Base-by-base conservation (phyloP, 2,329 filamentous ascomycete species). In the Xylariaceae sp. region DNA sequence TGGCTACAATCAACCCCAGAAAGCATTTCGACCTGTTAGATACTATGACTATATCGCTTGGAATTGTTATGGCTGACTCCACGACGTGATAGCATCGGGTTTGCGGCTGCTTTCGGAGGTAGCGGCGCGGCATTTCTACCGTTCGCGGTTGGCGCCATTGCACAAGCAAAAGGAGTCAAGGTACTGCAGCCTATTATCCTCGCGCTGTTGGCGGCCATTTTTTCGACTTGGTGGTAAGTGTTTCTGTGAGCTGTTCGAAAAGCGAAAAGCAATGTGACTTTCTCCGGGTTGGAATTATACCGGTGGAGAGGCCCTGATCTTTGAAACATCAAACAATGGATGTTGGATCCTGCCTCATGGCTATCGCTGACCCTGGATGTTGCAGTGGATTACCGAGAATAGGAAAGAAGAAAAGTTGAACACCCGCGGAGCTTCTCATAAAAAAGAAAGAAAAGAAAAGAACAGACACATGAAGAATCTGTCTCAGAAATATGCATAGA, bases 71-170 rank as follows among this genome's bases (percentile, higher is more conserved):
- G 30, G 49, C 49, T 51, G 49, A 51, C 49, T 34, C 13, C 34
- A 35, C 6, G 5, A 50, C 11, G 13, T 8, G 49, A 23, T n/a
- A 51, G 49, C 13, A 90, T 94, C 64, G 89, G 89, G 0, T 93
- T 94, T 65, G 86, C 87, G 1, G 84, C 88, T 1, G 88, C 89
- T 0, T 85, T 92, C 71, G 90, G 90, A 0, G 87, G 88, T 0
- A 82, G 81, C 23, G 90, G 90, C 0, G 88, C 87, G 0, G 87
- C 88, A 0, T 69, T 86, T n/a, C 65, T 89, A 74, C 78, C 88
- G 59, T 76, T 90, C 76, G 80, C 82, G 0, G 85, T 88, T 0
- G 87, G 87, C 4, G 84, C 84, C 1, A 81, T 90, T 67, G 86
- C 88, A 1, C 77, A 82, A 65, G 74, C 74, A 1, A 78, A 76